These are phyloP conservation scores for Ophiostoma pallidulum DNA, from an alignment of 2,329 filamentous ascomycete species.

Conservation along the genomic window DNA sequence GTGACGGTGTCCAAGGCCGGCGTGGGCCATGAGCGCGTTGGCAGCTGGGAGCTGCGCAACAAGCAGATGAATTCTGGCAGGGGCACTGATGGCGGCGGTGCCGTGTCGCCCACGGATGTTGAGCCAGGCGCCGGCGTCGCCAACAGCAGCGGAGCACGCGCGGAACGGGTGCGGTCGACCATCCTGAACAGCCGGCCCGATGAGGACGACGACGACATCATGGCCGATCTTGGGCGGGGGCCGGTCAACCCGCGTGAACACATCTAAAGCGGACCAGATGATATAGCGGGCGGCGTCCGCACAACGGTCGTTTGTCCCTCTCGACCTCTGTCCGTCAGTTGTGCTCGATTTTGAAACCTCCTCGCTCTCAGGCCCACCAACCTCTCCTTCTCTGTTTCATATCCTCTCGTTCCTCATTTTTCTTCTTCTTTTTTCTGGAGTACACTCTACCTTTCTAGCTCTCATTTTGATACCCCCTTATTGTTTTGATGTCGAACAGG, in stretches of 20 bases:
- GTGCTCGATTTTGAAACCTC: too few species aligned
- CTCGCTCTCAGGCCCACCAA: too few species aligned
- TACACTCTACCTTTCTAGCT: too few species aligned
- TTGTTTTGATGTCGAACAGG: too few species aligned
- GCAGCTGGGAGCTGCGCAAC: conserved; percentile 39
- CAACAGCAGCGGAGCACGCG: conserved; percentile 9
- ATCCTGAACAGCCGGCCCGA: conserved; percentile 6
- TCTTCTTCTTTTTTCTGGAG: too few species aligned
- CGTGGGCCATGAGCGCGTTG: conserved; percentile 34
- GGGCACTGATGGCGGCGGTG: conserved; percentile 5
- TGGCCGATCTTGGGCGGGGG: conserved; percentile 27
- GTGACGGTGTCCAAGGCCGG: conserved; percentile 32
- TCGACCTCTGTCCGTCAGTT: too few species aligned
- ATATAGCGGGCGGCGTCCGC: too few species aligned
- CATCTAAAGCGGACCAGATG: too few species aligned
- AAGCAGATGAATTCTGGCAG: conserved; percentile 9
- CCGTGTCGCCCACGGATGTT: conserved; percentile 16
- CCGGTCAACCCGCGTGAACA: conserved; percentile 32
- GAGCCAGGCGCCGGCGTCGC: conserved; percentile 10
- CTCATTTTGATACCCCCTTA: too few species aligned
- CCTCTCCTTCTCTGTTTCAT: too few species aligned
- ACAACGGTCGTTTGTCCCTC: too few species aligned
- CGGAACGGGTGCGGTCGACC: conserved; percentile 16
- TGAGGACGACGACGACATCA: conserved; percentile 25
- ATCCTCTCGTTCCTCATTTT: too few species aligned